A percentile compares a stretch with the other conserved stretches of the same genome.
These are phyloP conservation scores for Rutstroemia sp. DNA, from an alignment of 2,329 filamentous ascomycete species.

Conservation along the genomic window DNA sequence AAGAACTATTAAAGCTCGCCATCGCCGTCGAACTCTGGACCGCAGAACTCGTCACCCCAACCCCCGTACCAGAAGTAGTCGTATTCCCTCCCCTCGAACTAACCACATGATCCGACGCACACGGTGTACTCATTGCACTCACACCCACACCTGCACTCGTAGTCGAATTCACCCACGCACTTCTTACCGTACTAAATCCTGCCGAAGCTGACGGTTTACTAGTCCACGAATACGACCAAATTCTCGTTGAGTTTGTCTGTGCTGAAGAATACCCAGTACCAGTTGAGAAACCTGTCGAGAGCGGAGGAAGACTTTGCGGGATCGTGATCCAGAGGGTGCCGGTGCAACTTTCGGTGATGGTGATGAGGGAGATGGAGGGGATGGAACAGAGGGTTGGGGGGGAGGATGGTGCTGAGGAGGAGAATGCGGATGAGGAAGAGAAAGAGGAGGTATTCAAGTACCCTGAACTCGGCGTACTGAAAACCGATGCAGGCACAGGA, in stretches of 20 bases:
- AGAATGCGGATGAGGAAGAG: no score
- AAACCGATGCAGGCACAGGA: no score
- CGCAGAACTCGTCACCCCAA: neutral
- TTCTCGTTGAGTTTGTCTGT: neutral
- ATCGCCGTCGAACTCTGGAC: no score
- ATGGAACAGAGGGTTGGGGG: neutral
- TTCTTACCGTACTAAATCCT: neutral
- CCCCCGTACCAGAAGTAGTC: neutral
- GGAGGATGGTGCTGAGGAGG: neutral
- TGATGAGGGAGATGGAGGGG: slow-evolving; percentile 5
- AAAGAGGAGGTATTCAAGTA: neutral
- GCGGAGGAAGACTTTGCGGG: neutral
- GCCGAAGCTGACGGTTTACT: neutral
- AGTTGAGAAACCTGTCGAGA: neutral
- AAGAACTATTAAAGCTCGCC: neutral
- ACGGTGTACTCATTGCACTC: neutral
- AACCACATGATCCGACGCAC: neutral
- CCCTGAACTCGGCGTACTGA: no score
- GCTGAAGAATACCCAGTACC: neutral
- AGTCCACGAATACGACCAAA: neutral
- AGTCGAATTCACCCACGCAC: neutral
- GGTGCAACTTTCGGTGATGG: slow-evolving; percentile 9
- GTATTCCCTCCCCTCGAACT: neutral
- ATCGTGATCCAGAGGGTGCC: slow-evolving; percentile 1
- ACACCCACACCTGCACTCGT: neutral